Conservation (phyloP, 306 rosid species). For the Fagus crenata region DNA sequence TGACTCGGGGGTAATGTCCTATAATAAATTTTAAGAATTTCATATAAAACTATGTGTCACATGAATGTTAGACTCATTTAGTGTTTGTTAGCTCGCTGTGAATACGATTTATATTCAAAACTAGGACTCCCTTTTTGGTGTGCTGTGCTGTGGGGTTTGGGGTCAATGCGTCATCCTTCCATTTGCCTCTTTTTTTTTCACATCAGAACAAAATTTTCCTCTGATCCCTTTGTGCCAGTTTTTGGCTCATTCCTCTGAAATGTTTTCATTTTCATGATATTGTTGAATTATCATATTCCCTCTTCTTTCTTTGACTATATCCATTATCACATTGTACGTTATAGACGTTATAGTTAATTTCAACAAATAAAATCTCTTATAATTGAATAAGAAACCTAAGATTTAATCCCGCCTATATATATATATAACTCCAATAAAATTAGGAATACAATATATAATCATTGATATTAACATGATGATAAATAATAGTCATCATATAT, state of each 20-base stretch:
- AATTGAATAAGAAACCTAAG: no score
- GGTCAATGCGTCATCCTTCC: slow-evolving; percentile 18
- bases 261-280: neutral
- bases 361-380: no score
- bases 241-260: neutral
- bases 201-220: slow-evolving; percentile 17
- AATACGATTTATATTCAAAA: neutral
- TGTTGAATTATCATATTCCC: neutral
- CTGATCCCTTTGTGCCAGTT: neutral
- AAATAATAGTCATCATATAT: no score
- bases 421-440: no score
- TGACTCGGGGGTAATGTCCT: slow-evolving; percentile 14
- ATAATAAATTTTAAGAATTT: neutral
- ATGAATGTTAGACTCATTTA: neutral
- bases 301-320: neutral
- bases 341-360: no score
- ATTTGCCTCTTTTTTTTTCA: slow-evolving; percentile 17
- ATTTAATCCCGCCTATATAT: no score
- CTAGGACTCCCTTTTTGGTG: neutral
- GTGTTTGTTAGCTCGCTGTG: slow-evolving; percentile 1
- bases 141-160: neutral
- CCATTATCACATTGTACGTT: no score
- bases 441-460: no score
- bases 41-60: neutral
- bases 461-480: no score